These are phyloP conservation scores for Metroxylon sagu DNA, from an alignment of 176 grass and related monocot species.

Conservation along the genomic window DNA sequence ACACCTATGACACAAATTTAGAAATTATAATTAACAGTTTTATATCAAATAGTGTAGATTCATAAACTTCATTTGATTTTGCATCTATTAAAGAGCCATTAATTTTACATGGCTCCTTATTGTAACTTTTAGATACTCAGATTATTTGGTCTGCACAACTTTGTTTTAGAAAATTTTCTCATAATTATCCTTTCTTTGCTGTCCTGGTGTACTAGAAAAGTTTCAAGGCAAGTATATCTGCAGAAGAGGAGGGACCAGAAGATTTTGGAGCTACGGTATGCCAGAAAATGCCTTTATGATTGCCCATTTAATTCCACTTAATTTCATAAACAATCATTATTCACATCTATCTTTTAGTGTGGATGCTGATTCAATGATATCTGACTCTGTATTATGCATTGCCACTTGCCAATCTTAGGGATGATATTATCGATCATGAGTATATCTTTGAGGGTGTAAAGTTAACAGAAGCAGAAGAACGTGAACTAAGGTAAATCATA, in stretches of 20 bases:
- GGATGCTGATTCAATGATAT: neutral
- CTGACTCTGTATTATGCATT: neutral
- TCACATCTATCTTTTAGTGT: neutral
- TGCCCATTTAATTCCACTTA: constrained; percentile 13
- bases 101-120: neutral
- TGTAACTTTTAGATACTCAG: neutral
- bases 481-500: constrained; percentile 45
- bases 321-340: neutral
- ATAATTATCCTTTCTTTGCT: constrained; percentile 3
- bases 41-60: too few species aligned
- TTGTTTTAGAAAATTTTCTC: too few species aligned
- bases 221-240: constrained; percentile 80
- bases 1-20: too few species aligned
- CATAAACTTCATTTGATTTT: too few species aligned
- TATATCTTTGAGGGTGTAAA: constrained; percentile 84
- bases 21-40: too few species aligned
- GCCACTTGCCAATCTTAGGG: constrained; percentile 19
- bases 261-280: constrained; percentile 74
- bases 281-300: constrained; percentile 6
- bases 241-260: constrained; percentile 87
- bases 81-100: too few species aligned
- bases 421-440: constrained; percentile 85
- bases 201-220: constrained; percentile 41
- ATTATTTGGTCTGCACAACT: neutral
- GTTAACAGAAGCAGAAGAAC: constrained; percentile 72